phyloP scores from a whole-genome alignment of 2,329 filamentous ascomycete species.

The Sporothrix pseudoabietina region DNA sequence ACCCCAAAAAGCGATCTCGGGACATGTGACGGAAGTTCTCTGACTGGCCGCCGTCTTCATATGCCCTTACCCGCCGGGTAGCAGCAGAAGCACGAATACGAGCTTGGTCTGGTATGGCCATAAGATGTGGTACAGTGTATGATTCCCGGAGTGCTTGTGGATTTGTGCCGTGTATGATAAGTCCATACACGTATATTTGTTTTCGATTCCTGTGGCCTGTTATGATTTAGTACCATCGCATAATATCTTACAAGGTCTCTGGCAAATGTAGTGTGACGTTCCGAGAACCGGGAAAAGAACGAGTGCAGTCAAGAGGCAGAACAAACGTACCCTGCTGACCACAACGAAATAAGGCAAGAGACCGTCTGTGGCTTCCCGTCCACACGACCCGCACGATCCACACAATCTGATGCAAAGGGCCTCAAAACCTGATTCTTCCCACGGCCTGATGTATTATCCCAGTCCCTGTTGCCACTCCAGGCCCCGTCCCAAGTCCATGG shows the following conservation, averaged over 20 bases:
- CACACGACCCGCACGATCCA: background rate
- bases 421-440: background rate
- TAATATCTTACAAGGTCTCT: background rate
- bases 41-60: background rate
- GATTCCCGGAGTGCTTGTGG: background rate
- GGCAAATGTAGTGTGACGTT: background rate
- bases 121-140: background rate
- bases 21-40: background rate
- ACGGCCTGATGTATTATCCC: background rate
- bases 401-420: background rate
- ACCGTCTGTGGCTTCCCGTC: background rate
- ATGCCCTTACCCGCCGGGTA: background rate
- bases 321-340: background rate
- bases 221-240: background rate
- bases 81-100: background rate
- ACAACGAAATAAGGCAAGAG: background rate
- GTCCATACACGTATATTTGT: background rate
- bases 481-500: background rate
- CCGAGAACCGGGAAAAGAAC: background rate
- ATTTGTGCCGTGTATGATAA: background rate
- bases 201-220: background rate
- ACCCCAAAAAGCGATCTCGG: background rate
- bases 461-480: background rate
- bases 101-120: background rate
- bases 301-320: background rate